Conservation (phyloP, 2,329 filamentous ascomycete genomes). For the Periconia sp. region DNA sequence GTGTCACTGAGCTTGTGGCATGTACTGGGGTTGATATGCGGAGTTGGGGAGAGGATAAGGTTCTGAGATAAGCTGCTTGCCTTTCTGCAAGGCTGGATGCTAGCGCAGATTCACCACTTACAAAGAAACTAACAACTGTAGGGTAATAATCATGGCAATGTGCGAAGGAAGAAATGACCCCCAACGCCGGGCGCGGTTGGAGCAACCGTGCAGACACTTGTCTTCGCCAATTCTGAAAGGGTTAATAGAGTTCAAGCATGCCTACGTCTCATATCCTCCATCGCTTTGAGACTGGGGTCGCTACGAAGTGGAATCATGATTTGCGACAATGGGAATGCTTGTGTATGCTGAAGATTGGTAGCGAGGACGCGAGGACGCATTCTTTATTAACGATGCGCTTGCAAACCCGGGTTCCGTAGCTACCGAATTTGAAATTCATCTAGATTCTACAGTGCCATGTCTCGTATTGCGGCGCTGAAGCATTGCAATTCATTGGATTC, state of each 20-base stretch:
- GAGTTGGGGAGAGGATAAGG: constrained; percentile 8
- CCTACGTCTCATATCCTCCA: not conserved
- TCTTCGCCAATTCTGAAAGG: not conserved
- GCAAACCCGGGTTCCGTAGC: not conserved
- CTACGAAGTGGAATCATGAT: not conserved
- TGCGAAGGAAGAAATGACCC: not conserved
- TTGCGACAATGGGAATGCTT: not conserved
- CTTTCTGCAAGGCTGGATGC: not conserved
- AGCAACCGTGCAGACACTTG: not conserved
- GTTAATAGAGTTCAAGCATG: not conserved
- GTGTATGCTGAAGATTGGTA: not conserved
- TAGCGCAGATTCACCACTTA: not conserved
- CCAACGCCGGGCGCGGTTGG: not conserved
- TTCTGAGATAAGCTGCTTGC: constrained; percentile 18
- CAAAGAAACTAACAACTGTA: not conserved
- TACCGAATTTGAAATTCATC: not conserved
- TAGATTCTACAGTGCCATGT: not conserved
- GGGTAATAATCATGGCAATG: no score
- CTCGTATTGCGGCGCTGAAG: no score
- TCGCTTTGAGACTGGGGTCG: not conserved
- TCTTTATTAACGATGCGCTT: not conserved
- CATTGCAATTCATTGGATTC: no score
- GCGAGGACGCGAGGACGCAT: not conserved
- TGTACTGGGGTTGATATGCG: not conserved
- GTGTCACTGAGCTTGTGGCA: not conserved